Percentiles rank a stretch among this genome's conserved stretches.
Evolutionary conservation across 306 rosid species (phyloP).

Genomic region (Citrullus colocynthis): DNA sequence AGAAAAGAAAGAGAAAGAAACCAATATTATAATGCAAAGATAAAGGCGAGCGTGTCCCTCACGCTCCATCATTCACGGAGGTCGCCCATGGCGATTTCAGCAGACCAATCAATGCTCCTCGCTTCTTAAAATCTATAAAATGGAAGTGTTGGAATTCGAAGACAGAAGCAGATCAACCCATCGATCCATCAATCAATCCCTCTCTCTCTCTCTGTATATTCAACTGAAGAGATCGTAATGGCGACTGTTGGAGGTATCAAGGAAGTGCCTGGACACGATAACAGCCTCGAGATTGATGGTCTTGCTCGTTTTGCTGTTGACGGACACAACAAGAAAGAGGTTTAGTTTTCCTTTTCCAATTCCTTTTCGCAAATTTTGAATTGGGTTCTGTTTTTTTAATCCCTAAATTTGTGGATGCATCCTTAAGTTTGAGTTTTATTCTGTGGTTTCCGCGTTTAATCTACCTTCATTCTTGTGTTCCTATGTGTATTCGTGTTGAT

Average conservation of each 20-base stretch:
- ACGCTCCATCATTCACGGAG: slow-evolving; percentile 1
- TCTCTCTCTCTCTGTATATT: background rate
- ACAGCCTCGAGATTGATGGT: slow-evolving; percentile 27
- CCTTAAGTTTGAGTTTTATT: too few relatives aligned
- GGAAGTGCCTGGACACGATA: slow-evolving; percentile 2
- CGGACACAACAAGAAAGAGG: slow-evolving; percentile 67
- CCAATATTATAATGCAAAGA: background rate
- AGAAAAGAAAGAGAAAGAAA: background rate
- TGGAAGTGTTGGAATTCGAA: background rate
- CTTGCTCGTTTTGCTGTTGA: slow-evolving; percentile 81
- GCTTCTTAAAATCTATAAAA: background rate
- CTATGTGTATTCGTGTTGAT: background rate
- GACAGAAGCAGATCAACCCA: background rate
- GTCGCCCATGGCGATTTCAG: background rate
- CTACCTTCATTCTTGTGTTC: background rate
- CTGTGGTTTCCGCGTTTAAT: background rate
- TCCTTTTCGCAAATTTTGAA: background rate
- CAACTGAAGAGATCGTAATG: background rate
- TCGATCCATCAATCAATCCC: background rate
- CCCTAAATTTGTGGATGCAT: background rate
- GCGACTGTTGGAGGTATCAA: slow-evolving; percentile 9
- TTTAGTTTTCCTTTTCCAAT: background rate
- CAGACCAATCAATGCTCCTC: background rate
- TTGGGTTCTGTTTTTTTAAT: background rate
- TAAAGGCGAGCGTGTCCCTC: background rate